These are phyloP conservation scores for Paragyromitra xinjiangensis DNA, from an alignment of 495 filamentous ascomycete species.

Conservation along the genomic window DNA sequence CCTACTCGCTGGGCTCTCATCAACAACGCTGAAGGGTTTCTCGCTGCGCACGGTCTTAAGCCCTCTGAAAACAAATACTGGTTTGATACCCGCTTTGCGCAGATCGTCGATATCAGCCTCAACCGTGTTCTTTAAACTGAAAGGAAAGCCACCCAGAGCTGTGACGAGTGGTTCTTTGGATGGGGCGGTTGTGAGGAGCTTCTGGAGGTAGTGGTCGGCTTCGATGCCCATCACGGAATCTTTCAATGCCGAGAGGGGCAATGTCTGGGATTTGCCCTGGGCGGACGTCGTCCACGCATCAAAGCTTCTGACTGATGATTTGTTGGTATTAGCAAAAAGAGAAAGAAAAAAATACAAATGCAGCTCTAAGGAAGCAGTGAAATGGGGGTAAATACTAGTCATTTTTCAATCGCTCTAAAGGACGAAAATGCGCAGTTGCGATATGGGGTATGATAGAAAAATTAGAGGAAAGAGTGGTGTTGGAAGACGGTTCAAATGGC, in stretches of 20 bases:
- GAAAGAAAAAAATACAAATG: not conserved
- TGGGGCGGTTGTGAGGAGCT: slow-evolving; percentile 71
- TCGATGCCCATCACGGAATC: slow-evolving; percentile 83
- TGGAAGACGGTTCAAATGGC: slow-evolving; percentile 1
- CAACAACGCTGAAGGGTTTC: slow-evolving; percentile 62
- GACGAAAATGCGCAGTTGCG: slow-evolving; percentile 4
- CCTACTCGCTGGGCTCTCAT: slow-evolving; percentile 47
- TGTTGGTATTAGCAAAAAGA: slow-evolving; percentile 25
- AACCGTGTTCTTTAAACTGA: slow-evolving; percentile 74
- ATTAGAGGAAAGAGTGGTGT: slow-evolving; percentile 14
- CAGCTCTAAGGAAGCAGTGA: not conserved
- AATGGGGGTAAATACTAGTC: slow-evolving; percentile 40
- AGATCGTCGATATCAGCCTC: slow-evolving; percentile 75
- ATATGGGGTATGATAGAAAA: not conserved
- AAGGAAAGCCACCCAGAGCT: slow-evolving; percentile 88
- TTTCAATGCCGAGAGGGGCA: slow-evolving; percentile 71
- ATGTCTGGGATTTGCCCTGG: slow-evolving; percentile 63
- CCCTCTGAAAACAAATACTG: slow-evolving; percentile 90
- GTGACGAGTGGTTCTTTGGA: slow-evolving; percentile 84
- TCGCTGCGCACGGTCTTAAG: slow-evolving; percentile 72
- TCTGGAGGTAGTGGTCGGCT: slow-evolving; percentile 84
- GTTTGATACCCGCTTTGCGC: slow-evolving; percentile 70
- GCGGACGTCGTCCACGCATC: slow-evolving; percentile 66
- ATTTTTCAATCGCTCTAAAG: slow-evolving; percentile 14
- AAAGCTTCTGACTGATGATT: slow-evolving; percentile 66